Percentiles rank a stretch among this genome's conserved stretches.
phyloP scores from a whole-genome alignment of 257 asterid species.

The Fraxinus pennsylvanica region DNA sequence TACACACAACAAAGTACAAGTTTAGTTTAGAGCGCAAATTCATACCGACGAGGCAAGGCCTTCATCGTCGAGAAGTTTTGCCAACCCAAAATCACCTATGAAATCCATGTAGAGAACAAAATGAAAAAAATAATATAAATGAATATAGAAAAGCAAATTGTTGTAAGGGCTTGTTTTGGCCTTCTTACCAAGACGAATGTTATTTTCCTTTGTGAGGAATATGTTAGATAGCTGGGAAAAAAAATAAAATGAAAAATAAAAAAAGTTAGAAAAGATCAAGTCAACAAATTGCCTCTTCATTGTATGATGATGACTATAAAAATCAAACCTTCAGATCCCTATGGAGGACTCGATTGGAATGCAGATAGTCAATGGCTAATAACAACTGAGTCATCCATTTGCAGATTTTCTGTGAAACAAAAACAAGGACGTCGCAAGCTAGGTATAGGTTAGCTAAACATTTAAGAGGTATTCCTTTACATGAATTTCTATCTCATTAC shows the following conservation, averaged over 20 bases:
- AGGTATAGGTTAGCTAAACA: conserved; percentile 10
- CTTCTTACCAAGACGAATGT: conserved; percentile 81
- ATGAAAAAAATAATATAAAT: conserved; percentile 15
- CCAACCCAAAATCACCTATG: conserved; percentile 93
- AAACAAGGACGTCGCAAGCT: conserved; percentile 3
- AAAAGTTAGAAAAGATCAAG: conserved; percentile 24
- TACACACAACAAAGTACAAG: neutral
- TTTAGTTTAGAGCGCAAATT: conserved; percentile 1
- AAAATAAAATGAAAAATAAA: neutral
- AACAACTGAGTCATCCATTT: conserved; percentile 60
- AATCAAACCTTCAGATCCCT: conserved; percentile 52
- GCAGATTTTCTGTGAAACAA: conserved; percentile 46
- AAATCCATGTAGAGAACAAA: conserved; percentile 21
- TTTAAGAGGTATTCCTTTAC: neutral
- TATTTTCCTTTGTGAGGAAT: conserved; percentile 80
- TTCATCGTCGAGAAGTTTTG: conserved; percentile 74
- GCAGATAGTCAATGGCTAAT: conserved; percentile 55
- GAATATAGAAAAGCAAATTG: conserved; percentile 8
- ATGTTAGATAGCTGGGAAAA: conserved; percentile 55
- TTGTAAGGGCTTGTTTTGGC: conserved; percentile 13
- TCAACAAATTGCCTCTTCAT: neutral
- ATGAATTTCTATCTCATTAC: conserved; percentile 40
- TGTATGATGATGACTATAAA: neutral
- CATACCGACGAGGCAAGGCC: conserved; percentile 83
- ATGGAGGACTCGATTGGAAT: conserved; percentile 54